Base-by-base conservation (phyloP, 495 filamentous ascomycete genomes). In the Neurospora hispaniola region DNA sequence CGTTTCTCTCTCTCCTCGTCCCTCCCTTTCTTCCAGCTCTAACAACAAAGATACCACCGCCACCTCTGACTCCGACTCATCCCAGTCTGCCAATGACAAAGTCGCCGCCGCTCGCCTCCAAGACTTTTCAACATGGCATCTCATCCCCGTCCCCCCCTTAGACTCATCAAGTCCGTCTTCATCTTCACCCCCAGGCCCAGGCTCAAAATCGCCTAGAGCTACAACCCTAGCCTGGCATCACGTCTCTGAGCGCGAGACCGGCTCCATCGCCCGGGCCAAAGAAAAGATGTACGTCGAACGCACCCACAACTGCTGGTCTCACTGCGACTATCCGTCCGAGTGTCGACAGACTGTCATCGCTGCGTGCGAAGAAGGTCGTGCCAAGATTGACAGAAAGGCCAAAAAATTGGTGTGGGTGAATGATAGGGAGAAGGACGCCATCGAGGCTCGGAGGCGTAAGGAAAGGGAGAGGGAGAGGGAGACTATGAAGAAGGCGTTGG, bases 271-370 rank as follows among this genome's bases (percentile, higher is more conserved):
- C 46, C 73, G 75, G 6, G 43, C 69, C 35, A 80, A 79, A 70
- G 76, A 82, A 38, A 59, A 23, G 12, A 74, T 78, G 44, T 84
- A 78, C 35, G 46, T 77, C 31, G 18, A 54, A 5, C 71, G 71
- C 10, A 59, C 69, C 41, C 78, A 84, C 42, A 72, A 82, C 74
- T 87, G 85, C 75, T 80, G 74, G 76, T 11, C 71, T 0, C 81
- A 85, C 71, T 87, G 84, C 70, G 81, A 85, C 70, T 85, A 74
- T 31, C 85, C 84, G 2, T 78, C 76, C 9, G 81, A 87, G 73
- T 87, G 84, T 68, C 73, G 77, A 12, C 78, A 83, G 23, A 74
- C 42, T 0, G 12, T 75, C 11, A 72, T 69, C 59, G 48, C n/a
- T 1, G 74, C 78, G 10, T 74, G 43, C 14, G 39, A 31, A 10